Conservation (phyloP, 2,329 filamentous ascomycete genomes). For the Albifimbria verrucaria region DNA sequence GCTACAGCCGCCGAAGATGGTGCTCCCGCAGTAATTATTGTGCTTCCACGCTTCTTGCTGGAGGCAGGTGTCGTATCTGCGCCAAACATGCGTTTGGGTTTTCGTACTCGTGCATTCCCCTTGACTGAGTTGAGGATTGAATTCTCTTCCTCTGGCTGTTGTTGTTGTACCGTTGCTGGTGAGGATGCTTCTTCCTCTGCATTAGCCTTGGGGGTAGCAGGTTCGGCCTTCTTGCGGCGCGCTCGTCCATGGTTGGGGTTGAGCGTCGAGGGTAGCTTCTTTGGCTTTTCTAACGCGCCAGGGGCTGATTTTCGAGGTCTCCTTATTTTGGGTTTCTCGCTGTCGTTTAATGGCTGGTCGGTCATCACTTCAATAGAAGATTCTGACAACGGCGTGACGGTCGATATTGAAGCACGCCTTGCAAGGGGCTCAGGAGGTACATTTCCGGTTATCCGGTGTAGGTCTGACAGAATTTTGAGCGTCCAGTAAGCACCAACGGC, state of each 20-base stretch:
- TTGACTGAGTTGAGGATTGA: slow-evolving; percentile 54
- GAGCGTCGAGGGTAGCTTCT: slow-evolving; percentile 27
- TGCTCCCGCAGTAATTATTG: no score
- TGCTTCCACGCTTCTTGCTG: background rate
- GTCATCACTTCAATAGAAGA: background rate
- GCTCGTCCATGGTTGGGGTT: slow-evolving; percentile 33
- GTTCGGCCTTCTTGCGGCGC: slow-evolving; percentile 15
- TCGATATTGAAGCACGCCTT: slow-evolving; percentile 12
- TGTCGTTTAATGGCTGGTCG: background rate
- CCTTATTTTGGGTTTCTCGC: slow-evolving; percentile 21
- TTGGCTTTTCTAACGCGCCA: slow-evolving; percentile 26
- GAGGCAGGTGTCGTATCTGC: slow-evolving; percentile 23
- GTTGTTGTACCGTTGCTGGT: slow-evolving; percentile 9
- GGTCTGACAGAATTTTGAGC: slow-evolving; percentile 37
- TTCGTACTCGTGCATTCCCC: slow-evolving; percentile 42
- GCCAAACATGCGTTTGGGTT: slow-evolving; percentile 43
- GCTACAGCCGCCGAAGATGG: background rate
- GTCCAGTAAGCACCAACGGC: slow-evolving; percentile 42
- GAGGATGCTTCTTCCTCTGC: background rate
- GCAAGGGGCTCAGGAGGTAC: slow-evolving; percentile 10
- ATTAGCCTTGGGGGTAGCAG: background rate
- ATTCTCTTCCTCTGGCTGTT: slow-evolving; percentile 13
- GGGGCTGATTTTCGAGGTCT: slow-evolving; percentile 39
- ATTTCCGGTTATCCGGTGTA: slow-evolving; percentile 31
- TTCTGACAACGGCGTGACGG: slow-evolving; percentile 3